A percentile compares a stretch with the other conserved stretches of the same genome.
These are phyloP conservation scores for Trichoderma simmonsii DNA, from an alignment of 2,329 filamentous ascomycete genomes.

Conservation along the genomic window DNA sequence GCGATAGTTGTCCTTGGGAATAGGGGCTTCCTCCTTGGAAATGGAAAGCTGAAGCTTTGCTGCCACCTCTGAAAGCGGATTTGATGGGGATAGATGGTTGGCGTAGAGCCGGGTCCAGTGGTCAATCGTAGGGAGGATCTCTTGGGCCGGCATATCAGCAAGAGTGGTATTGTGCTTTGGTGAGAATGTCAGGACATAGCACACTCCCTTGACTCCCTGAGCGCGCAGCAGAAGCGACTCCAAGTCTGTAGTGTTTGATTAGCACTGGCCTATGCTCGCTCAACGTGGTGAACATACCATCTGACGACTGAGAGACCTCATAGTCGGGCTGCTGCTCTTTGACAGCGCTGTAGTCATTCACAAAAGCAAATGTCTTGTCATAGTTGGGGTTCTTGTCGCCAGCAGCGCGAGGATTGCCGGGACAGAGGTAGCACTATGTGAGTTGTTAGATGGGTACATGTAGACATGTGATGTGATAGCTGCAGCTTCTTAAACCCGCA, in stretches of 20 bases:
- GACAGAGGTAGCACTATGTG: constrained; percentile 83
- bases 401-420: constrained; percentile 82
- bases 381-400: constrained; percentile 87
- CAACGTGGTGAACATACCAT: constrained; percentile 28
- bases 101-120: constrained; percentile 92
- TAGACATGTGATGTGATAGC: background rate
- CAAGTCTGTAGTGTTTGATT: constrained; percentile 50
- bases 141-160: constrained; percentile 74
- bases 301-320: constrained; percentile 38
- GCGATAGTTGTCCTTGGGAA: constrained; percentile 72
- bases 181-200: constrained; percentile 95
- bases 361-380: constrained; percentile 83
- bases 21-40: constrained; percentile 34
- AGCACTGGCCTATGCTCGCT: background rate
- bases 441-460: background rate
- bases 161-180: constrained; percentile 87
- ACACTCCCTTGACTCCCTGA: constrained; percentile 86
- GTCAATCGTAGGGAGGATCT: constrained; percentile 80
- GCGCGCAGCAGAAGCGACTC: constrained; percentile 76
- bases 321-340: constrained; percentile 91
- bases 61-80: constrained; percentile 52
- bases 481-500: background rate
- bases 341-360: constrained; percentile 96
- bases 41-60: constrained; percentile 41
- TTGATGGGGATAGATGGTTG: constrained; percentile 70